A percentile compares a stretch with the other conserved stretches of the same genome.
These are phyloP conservation scores for Pestalotiopsis sp. DNA, from an alignment of 2,329 filamentous ascomycete species.

Conservation along the genomic window DNA sequence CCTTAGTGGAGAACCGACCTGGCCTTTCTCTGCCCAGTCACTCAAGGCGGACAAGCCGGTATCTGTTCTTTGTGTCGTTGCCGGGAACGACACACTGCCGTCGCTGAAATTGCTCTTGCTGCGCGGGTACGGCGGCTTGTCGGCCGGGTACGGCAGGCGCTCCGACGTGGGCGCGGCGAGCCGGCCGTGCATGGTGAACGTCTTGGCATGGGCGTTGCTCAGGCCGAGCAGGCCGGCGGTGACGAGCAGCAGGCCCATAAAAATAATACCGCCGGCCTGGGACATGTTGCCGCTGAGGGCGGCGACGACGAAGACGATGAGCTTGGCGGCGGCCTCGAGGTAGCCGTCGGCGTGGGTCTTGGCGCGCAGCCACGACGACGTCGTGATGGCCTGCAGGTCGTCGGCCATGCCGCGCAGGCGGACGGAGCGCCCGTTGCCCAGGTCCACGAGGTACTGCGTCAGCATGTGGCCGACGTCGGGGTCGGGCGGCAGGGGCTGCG, in stretches of 20 bases:
- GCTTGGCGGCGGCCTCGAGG: slow-evolving; percentile 54
- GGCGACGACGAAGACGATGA: slow-evolving; percentile 61
- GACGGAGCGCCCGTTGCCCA: slow-evolving; percentile 53
- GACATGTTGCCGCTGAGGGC: slow-evolving; percentile 58
- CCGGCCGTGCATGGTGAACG: slow-evolving; percentile 54
- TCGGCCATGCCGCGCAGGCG: slow-evolving; percentile 54
- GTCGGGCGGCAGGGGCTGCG: slow-evolving; percentile 18
- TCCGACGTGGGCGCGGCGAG: slow-evolving; percentile 38
- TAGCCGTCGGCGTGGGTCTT: slow-evolving; percentile 54
- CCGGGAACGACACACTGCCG: slow-evolving; percentile 15
- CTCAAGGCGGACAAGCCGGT: slow-evolving; percentile 27
- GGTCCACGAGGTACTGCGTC: slow-evolving; percentile 53
- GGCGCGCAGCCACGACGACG: slow-evolving; percentile 56
- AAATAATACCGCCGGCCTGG: slow-evolving; percentile 51
- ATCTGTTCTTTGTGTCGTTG: slow-evolving; percentile 5
- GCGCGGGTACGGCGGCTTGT: slow-evolving; percentile 13
- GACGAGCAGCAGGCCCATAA: slow-evolving; percentile 53
- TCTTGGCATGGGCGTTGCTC: slow-evolving; percentile 52
- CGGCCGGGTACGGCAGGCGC: slow-evolving; percentile 20
- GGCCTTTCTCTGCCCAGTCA: slow-evolving; percentile 28
- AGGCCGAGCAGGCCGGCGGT: slow-evolving; percentile 56
- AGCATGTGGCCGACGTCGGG: slow-evolving; percentile 25
- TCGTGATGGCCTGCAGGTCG: slow-evolving; percentile 63
- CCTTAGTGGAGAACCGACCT: slow-evolving; percentile 22
- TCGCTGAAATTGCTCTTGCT: slow-evolving; percentile 22